phyloP scores from a whole-genome alignment of 768 basidiomycete genomes.

The Lactarius indigo region DNA sequence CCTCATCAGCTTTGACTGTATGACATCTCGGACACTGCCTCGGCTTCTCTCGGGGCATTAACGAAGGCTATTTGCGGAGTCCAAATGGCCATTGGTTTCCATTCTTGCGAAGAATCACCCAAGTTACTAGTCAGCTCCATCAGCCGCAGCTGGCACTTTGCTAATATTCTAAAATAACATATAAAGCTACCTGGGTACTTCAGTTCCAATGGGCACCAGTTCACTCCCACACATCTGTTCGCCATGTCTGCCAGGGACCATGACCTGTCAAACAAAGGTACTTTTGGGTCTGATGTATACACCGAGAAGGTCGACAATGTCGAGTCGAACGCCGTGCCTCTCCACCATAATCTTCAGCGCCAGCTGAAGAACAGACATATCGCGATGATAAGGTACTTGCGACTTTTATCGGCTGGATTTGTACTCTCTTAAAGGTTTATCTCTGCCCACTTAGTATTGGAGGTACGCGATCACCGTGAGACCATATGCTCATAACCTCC shows the following conservation, averaged over 20 bases:
- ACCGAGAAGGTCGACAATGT: slow-evolving; percentile 8
- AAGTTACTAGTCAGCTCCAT: background rate
- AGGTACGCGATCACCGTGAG: slow-evolving; percentile 23
- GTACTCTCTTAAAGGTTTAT: slow-evolving; percentile 6
- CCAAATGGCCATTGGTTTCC: background rate
- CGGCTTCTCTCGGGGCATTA: background rate
- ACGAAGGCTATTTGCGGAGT: background rate
- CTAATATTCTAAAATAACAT: background rate
- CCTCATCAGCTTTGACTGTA: background rate
- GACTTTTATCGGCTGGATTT: too few relatives aligned
- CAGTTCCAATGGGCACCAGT: background rate
- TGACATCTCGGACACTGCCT: background rate
- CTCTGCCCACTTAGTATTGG: slow-evolving; percentile 32
- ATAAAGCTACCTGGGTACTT: background rate
- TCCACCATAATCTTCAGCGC: slow-evolving; percentile 25
- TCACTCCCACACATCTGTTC: background rate
- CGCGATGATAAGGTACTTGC: slow-evolving; percentile 69
- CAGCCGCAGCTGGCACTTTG: background rate
- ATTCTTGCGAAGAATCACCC: background rate
- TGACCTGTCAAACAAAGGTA: background rate
- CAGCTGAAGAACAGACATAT: slow-evolving; percentile 61
- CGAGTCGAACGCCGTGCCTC: background rate
- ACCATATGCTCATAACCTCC: background rate
- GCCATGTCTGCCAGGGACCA: background rate
- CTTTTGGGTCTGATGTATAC: background rate